These are phyloP conservation scores for Citrus hindsii DNA, from an alignment of 345 rosid species.

Conservation along the genomic window DNA sequence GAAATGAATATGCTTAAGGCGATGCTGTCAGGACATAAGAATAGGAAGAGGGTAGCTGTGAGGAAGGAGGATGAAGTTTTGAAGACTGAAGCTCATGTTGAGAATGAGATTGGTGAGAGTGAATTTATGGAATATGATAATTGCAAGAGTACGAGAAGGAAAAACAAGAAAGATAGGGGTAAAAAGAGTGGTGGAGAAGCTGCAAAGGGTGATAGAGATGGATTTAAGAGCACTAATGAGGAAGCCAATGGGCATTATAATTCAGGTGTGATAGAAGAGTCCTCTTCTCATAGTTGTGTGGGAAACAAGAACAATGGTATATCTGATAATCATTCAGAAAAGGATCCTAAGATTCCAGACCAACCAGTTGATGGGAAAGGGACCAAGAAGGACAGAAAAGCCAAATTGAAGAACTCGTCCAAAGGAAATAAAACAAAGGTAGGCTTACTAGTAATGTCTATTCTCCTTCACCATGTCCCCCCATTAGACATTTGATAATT, in stretches of 20 bases:
- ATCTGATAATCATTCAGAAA: constrained; percentile 30
- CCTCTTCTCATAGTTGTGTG: constrained; percentile 21
- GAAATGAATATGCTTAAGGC: constrained; percentile 65
- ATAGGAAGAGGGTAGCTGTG: constrained; percentile 30
- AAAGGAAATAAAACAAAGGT: constrained; percentile 89
- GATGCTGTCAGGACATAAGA: constrained; percentile 56
- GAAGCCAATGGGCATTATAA: constrained; percentile 26
- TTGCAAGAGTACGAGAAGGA: constrained; percentile 47
- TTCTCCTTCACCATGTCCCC: not conserved
- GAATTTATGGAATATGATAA: constrained; percentile 41
- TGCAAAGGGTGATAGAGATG: constrained; percentile 24
- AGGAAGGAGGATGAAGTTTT: constrained; percentile 29
- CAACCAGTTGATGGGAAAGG: constrained; percentile 34
- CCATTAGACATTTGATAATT: not conserved
- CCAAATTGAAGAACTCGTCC: constrained; percentile 53
- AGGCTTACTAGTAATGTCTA: not conserved
- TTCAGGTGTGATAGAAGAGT: constrained; percentile 24
- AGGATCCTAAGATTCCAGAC: constrained; percentile 22
- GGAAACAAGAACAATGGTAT: constrained; percentile 23
- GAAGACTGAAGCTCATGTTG: constrained; percentile 19
- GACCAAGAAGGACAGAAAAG: constrained; percentile 37
- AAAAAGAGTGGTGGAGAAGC: constrained; percentile 34
- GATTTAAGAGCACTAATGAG: constrained; percentile 20
- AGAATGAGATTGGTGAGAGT: constrained; percentile 36
- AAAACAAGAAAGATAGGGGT: constrained; percentile 45